phyloP scores from a whole-genome alignment of 73 alveolate genomes.

The Tetrahymena borealis region DNA sequence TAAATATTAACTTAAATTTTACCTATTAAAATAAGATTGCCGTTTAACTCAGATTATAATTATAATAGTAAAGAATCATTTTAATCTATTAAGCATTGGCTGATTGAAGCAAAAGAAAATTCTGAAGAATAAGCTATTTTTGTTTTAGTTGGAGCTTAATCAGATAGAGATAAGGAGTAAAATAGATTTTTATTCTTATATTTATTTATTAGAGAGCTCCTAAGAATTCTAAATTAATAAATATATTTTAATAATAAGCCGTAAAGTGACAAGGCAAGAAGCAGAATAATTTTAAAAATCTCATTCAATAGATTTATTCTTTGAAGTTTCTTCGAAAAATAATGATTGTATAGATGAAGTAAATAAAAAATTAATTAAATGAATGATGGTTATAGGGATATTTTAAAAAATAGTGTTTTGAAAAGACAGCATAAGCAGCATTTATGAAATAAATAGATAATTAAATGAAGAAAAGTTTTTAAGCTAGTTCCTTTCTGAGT shows the following conservation, averaged over 20 bases:
- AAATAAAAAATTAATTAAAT: no score
- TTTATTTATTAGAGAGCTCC: not conserved
- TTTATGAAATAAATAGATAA: slow-evolving; percentile 17
- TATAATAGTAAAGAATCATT: slow-evolving; percentile 31
- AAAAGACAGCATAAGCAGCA: slow-evolving; percentile 27
- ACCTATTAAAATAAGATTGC: not conserved
- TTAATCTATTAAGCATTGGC: slow-evolving; percentile 25
- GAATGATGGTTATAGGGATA: no score
- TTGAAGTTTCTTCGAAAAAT: slow-evolving; percentile 27
- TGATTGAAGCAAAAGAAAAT: slow-evolving; percentile 50
- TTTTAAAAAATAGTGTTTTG: not conserved
- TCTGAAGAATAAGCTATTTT: slow-evolving; percentile 61
- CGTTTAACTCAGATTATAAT: not conserved
- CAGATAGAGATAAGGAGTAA: slow-evolving; percentile 67
- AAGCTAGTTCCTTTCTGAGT: slow-evolving; percentile 3
- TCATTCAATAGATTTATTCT: slow-evolving; percentile 27
- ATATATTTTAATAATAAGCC: slow-evolving; percentile 2
- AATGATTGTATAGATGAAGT: slow-evolving; percentile 24
- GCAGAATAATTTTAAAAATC: slow-evolving; percentile 15
- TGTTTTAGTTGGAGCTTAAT: slow-evolving; percentile 79
- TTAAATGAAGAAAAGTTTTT: slow-evolving; percentile 10
- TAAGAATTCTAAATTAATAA: not conserved
- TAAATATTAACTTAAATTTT: not conserved
- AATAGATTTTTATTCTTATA: not conserved
- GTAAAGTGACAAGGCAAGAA: slow-evolving; percentile 25